phyloP scores from a whole-genome alignment of 139 green algal species.

The Chlorella sorokiniana region DNA sequence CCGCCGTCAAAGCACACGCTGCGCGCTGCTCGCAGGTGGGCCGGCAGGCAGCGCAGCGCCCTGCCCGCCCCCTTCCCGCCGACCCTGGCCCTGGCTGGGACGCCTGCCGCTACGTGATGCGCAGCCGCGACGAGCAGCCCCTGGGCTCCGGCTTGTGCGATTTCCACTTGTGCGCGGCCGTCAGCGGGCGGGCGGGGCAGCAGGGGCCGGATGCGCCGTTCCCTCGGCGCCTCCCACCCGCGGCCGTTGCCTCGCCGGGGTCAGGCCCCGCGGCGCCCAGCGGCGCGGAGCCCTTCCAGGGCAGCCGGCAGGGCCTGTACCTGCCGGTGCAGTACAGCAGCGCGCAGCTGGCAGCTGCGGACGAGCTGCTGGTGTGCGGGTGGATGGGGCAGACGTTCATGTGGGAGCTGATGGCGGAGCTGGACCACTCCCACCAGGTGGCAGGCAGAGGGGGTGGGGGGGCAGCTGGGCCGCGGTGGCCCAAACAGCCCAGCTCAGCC shows the following conservation, averaged over 20 bases:
- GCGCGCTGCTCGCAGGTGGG: too few relatives aligned
- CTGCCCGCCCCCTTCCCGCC: neutral
- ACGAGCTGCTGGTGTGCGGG: constrained; percentile 64
- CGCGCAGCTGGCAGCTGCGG: neutral
- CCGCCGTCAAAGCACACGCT: too few relatives aligned
- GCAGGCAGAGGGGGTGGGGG: neutral
- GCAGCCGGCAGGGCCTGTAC: constrained; percentile 11
- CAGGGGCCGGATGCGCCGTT: neutral
- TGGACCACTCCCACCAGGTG: constrained; percentile 55
- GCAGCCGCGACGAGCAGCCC: constrained; percentile 16
- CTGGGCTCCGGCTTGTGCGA: neutral
- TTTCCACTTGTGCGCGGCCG: neutral
- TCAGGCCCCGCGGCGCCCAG: too few relatives aligned
- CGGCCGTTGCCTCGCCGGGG: too few relatives aligned
- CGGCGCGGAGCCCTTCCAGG: neutral
- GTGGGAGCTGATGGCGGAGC: constrained; percentile 59
- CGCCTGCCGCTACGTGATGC: neutral
- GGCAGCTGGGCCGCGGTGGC: neutral
- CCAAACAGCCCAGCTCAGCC: neutral
- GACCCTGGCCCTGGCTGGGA: neutral
- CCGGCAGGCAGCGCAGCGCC: too few relatives aligned
- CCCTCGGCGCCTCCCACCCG: too few relatives aligned
- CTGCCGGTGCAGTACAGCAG: neutral
- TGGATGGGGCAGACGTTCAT: constrained; percentile 58
- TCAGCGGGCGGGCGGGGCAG: neutral